Evolutionary conservation across 2,329 filamentous ascomycete genomes (phyloP), one percentile per base, ranked within the genome.

Genomic region (Fusarium duplospermum): DNA sequence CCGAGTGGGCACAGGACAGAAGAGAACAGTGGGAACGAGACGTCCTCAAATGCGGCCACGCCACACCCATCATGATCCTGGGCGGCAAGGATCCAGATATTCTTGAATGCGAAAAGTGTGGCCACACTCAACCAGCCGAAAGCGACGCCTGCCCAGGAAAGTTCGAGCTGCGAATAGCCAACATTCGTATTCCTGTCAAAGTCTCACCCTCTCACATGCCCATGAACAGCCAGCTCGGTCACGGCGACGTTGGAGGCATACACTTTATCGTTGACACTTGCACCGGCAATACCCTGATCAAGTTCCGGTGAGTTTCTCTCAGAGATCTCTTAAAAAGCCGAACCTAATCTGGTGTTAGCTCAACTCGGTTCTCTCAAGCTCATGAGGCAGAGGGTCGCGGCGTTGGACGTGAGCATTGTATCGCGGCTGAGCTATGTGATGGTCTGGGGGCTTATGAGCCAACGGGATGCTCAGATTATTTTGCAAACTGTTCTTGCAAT

Each of bases 201-300:
- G n/a, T 75, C 10, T 18, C 16, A 13, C 72, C 72, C 22, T n/a
- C 54, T 20, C 36, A 33, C 27, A 73, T 75, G 73, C n/a, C 27
- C 6, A 52, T 75, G 7, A 58, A 69, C 36, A 75, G 69, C 40
- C 65, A 62, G 6, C 20, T 61, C 14, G 64, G 71, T 1, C 67
- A 75, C 59, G 61, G 54, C 7, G 60, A 61, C n/a, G 58, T 73
- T 31, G 67, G 70, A 4, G 70, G 72, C 2, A 52, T 75, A 16
- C 72, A 75, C 18, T 40, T 75, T 11, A 31, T 75, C 14, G 63
- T 75, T 8, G 72, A 75, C 38, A 14, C 22, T n/a, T 75, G 70
- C 45, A 22, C 16, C 13, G 6, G 5, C 2, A 18, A 24, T 10
- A 7, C n/a, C 4, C 27, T 75, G 54, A 66, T 75, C 61, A 75